Conservation (phyloP, 2,329 filamentous ascomycete genomes). For the Fusarium austroafricanum region DNA sequence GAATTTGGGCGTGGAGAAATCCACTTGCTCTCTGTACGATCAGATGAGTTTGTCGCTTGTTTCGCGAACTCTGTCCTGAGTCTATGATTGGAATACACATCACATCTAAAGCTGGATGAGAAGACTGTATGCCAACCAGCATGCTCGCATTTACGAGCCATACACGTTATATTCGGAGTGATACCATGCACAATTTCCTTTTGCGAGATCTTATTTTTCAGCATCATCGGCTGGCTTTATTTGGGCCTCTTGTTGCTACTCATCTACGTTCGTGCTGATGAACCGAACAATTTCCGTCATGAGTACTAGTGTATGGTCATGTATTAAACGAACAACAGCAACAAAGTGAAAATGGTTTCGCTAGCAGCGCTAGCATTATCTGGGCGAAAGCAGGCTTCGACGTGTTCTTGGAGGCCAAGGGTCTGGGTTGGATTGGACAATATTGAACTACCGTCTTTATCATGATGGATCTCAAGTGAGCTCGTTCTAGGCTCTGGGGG, state of each 20-base stretch:
- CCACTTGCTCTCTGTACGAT: background rate
- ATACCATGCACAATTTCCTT: slow-evolving; percentile 9
- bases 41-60: slow-evolving; percentile 7
- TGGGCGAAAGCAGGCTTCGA: background rate
- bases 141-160: slow-evolving; percentile 5
- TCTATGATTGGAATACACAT: slow-evolving; percentile 25
- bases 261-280: background rate
- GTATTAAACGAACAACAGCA: slow-evolving; percentile 1
- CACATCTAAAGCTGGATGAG: slow-evolving; percentile 20
- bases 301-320: slow-evolving; percentile 1
- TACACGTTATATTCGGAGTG: background rate
- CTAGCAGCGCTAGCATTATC: slow-evolving; percentile 4
- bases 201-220: slow-evolving; percentile 20
- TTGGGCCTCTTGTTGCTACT: background rate
- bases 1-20: slow-evolving; percentile 6
- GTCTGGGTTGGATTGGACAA: slow-evolving; percentile 8
- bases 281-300: background rate
- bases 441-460: background rate
- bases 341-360: background rate
- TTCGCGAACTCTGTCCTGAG: slow-evolving; percentile 14
- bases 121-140: slow-evolving; percentile 9
- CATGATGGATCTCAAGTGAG: background rate
- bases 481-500: background rate
- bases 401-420: slow-evolving; percentile 10
- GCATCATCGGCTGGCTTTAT: background rate